Evolutionary conservation across 208 protist genomes (phyloP).

Genomic region (Vickermania ingenoplastis): DNA sequence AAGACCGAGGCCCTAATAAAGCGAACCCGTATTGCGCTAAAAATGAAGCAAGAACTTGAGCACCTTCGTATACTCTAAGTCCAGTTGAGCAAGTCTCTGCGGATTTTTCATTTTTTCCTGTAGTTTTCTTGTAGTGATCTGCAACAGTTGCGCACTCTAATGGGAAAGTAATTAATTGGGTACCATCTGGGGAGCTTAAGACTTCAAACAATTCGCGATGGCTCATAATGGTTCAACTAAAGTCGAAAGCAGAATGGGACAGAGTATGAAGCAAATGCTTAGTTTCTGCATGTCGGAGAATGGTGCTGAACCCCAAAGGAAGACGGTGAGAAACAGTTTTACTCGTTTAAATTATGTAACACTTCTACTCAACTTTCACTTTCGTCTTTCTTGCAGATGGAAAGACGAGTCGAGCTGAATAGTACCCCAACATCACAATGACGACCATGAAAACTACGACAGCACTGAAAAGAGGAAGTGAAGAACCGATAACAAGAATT

Average conservation of each 20-base stretch:
- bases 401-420: neutral
- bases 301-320: too few relatives aligned
- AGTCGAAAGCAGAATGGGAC: too few relatives aligned
- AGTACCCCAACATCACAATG: neutral
- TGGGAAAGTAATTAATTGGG: slow-evolving; percentile 16
- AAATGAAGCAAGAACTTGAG: slow-evolving; percentile 47
- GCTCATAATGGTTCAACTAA: too few relatives aligned
- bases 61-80: slow-evolving; percentile 64
- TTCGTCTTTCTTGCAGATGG: slow-evolving; percentile 5
- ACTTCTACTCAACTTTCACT: neutral
- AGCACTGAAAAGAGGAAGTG: neutral
- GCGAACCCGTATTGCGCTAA: slow-evolving; percentile 20
- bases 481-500: neutral
- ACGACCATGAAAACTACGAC: neutral
- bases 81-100: slow-evolving; percentile 34
- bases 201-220: slow-evolving; percentile 41
- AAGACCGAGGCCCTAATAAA: slow-evolving; percentile 11
- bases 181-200: slow-evolving; percentile 21
- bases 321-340: too few relatives aligned
- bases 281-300: too few relatives aligned
- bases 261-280: too few relatives aligned
- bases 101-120: slow-evolving; percentile 6
- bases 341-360: too few relatives aligned
- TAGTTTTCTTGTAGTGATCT: slow-evolving; percentile 46
- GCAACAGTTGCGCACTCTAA: slow-evolving; percentile 43